phyloP scores from a whole-genome alignment of 148 eudicot species.

The Polygonum aviculare region DNA sequence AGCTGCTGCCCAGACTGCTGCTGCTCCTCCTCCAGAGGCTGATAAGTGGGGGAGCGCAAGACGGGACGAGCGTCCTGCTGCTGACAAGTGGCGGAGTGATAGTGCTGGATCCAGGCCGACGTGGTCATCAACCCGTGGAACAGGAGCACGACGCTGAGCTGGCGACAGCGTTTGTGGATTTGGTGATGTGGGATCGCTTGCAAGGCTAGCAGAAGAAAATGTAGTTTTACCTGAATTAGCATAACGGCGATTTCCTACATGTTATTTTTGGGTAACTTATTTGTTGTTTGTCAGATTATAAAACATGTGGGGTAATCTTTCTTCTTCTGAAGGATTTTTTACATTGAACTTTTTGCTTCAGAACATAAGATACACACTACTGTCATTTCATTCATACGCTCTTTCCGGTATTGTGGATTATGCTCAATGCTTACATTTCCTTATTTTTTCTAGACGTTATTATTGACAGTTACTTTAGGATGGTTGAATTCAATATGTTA shows the following conservation, averaged over 20 bases:
- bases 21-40: slow-evolving; percentile 41
- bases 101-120: slow-evolving; percentile 23
- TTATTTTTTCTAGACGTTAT: too few species aligned
- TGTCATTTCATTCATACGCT: too few species aligned
- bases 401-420: too few species aligned
- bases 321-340: not conserved
- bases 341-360: not conserved
- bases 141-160: not conserved
- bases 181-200: not conserved
- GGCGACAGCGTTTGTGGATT: not conserved
- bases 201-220: not conserved
- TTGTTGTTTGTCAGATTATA: not conserved
- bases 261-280: not conserved
- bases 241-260: not conserved
- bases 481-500: too few species aligned
- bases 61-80: slow-evolving; percentile 29
- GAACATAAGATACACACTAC: too few species aligned
- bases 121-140: slow-evolving; percentile 36
- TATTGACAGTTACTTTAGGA: too few species aligned
- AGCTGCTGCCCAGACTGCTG: not conserved
- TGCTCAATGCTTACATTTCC: too few species aligned
- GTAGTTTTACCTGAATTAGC: not conserved
- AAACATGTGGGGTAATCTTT: not conserved
- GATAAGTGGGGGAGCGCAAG: slow-evolving; percentile 41
- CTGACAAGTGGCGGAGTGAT: slow-evolving; percentile 49